Percentiles rank a stretch among this genome's conserved stretches.
Evolutionary conservation across 208 protist genomes (phyloP).

Genomic region (Leishmania amazonensis): DNA sequence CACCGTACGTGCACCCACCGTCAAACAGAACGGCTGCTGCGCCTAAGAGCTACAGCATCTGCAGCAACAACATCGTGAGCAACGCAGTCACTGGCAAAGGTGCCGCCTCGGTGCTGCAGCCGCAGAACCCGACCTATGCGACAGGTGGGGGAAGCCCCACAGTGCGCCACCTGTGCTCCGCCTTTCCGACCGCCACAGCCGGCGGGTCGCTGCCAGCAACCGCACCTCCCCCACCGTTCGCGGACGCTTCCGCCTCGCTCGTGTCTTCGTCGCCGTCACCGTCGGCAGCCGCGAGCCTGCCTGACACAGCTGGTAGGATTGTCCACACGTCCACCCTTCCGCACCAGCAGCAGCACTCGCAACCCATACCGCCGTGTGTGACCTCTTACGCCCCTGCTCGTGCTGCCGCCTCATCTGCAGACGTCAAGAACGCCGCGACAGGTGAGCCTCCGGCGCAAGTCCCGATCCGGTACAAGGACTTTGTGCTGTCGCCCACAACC

Average conservation of each 20-base stretch:
- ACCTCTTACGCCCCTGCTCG: not conserved
- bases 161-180: not conserved
- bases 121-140: not conserved
- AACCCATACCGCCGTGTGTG: not conserved
- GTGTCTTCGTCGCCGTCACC: not conserved
- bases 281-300: not conserved
- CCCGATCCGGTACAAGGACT: conserved; percentile 2
- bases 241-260: not conserved
- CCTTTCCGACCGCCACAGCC: not conserved
- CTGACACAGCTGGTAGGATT: not conserved
- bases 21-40: not conserved
- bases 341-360: not conserved
- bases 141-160: not conserved
- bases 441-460: not conserved
- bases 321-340: not conserved
- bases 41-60: not conserved
- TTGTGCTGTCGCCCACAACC: not conserved
- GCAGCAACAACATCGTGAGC: not conserved
- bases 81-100: not conserved
- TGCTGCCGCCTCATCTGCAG: not conserved
- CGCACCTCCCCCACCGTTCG: not conserved
- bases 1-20: conserved; percentile 10
- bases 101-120: not conserved
- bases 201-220: not conserved
- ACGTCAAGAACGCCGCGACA: not conserved